Percentiles rank a stretch among this genome's conserved stretches.
Evolutionary conservation across 2,329 filamentous ascomycete species (phyloP).

Genomic region (Cryoendolithus antarcticus): DNA sequence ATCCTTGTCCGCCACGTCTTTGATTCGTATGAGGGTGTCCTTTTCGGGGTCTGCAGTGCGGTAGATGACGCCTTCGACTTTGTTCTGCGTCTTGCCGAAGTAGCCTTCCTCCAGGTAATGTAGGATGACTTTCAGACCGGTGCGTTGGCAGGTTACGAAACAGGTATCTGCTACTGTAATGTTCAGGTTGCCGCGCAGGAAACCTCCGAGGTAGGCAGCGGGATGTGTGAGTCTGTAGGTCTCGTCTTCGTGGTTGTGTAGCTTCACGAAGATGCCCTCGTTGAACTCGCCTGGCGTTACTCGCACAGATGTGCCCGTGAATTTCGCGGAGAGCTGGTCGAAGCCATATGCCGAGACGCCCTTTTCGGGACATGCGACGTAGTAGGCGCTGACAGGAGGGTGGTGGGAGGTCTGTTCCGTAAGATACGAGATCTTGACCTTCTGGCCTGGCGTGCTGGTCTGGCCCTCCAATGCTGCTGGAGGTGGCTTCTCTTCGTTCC

Average conservation of each 20-base stretch:
- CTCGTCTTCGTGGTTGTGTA: constrained; percentile 70
- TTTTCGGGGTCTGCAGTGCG: constrained; percentile 69
- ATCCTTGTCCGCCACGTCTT: constrained; percentile 76
- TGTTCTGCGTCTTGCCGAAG: constrained; percentile 83
- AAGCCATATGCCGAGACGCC: constrained; percentile 81
- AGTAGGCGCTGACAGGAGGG: constrained; percentile 92
- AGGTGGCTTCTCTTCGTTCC: constrained; percentile 20
- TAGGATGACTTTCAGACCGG: constrained; percentile 79
- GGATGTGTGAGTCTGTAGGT: constrained; percentile 93
- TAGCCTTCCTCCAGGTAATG: constrained; percentile 92
- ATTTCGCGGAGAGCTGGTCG: constrained; percentile 94
- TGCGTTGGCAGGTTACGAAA: constrained; percentile 81
- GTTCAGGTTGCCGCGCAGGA: constrained; percentile 75
- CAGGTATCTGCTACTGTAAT: constrained; percentile 84
- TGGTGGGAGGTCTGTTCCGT: constrained; percentile 98
- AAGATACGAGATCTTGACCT: constrained; percentile 76
- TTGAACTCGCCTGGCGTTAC: constrained; percentile 89
- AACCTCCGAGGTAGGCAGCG: constrained; percentile 81
- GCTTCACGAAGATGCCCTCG: constrained; percentile 83
- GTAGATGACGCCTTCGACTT: constrained; percentile 82
- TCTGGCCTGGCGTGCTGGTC: constrained; percentile 27
- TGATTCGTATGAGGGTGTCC: constrained; percentile 66
- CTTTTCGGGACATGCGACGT: constrained; percentile 81
- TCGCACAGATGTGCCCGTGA: constrained; percentile 88
- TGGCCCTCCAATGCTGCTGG: constrained; percentile 11